These are phyloP conservation scores for Cutaneotrichosporon dermatis DNA, from an alignment of 1,284 basidiomycete genomes.

Conservation along the genomic window DNA sequence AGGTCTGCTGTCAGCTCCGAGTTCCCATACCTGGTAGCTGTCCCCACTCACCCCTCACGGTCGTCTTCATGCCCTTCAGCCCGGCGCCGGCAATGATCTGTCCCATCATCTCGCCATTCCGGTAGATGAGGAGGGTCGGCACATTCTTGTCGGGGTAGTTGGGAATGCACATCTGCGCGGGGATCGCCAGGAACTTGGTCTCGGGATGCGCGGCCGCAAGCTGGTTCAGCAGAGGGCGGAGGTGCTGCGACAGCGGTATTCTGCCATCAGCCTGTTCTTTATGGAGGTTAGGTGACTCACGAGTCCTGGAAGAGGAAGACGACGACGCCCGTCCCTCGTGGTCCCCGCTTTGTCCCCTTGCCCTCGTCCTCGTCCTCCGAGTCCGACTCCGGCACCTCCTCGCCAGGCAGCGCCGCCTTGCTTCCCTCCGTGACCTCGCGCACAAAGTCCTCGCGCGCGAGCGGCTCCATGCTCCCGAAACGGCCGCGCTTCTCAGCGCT, in stretches of 20 bases:
- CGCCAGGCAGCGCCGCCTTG: conserved; percentile 62
- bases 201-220: conserved; percentile 78
- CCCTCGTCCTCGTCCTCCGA: conserved; percentile 37
- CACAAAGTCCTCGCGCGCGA: conserved; percentile 88
- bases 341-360: conserved; percentile 42
- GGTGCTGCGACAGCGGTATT: conserved; percentile 69
- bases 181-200: conserved; percentile 93
- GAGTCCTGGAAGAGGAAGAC: conserved; percentile 56
- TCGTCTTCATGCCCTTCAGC: conserved; percentile 67
- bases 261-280: conserved; percentile 48
- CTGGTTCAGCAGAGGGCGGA: conserved; percentile 65
- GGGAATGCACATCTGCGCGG: conserved; percentile 91
- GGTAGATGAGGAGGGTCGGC: conserved; percentile 89
- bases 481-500: conserved; percentile 61
- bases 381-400: conserved; percentile 50
- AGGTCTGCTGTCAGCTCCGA: conserved; percentile 30
- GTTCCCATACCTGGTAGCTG: too few relatives aligned
- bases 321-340: conserved; percentile 55
- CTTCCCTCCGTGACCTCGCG: conserved; percentile 92
- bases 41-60: conserved; percentile 63
- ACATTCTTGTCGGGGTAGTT: conserved; percentile 88
- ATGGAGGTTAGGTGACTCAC: conserved; percentile 37
- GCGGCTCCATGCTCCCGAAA: conserved; percentile 84
- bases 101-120: conserved; percentile 79
- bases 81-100: conserved; percentile 67